Evolutionary conservation across 2,329 filamentous ascomycete genomes (phyloP), one percentile per base, ranked within the genome.

Genomic region (Aspergillus sp.): DNA sequence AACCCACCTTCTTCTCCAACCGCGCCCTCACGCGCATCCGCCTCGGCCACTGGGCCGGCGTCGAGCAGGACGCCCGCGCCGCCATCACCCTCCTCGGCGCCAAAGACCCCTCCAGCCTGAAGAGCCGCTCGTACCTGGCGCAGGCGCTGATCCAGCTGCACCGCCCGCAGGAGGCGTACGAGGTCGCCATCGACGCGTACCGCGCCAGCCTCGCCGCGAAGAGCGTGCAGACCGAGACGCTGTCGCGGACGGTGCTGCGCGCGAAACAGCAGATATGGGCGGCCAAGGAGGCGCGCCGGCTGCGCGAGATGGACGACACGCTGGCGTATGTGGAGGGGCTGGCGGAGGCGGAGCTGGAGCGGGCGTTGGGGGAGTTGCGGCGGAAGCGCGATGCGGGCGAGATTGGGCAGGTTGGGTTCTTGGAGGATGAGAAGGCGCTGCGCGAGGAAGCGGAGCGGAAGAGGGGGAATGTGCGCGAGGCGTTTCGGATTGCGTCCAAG

Each of bases 251-350:
- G 14, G 89, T 96, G 0, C 76, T 96, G 19, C 79, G 80, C 52
- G 90, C 89, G 65, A 95, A 95, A 72, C 93, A 93, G 71, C 86
- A 86, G 57, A 84, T 89, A 36, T 97, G 94, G 90, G 88, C 93
- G 33, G 80, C 83, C 10, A 77, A 78, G 58, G 93, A 97, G 63
- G 62, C 67, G 49, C 63, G 76, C 32, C 22, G 22, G 22, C 62
- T 79, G 41, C 69, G 74, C 45, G 77, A 74, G 60, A 72, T 76
- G 73, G 68, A 73, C 52, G 69, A 68, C 55, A 76, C 71, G 14
- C 59, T 70, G 54, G 69, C 61, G 44, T 65, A 64, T 51, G 65
- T 77, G 22, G 75, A 78, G 59, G 60, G 65, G 45, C 57, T 76
- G 33, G 56, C 76, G 33, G 68, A 73, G 48, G 59, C 65, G n/a